Conservation (phyloP, 345 rosid species). For the Kandelia obovata region DNA sequence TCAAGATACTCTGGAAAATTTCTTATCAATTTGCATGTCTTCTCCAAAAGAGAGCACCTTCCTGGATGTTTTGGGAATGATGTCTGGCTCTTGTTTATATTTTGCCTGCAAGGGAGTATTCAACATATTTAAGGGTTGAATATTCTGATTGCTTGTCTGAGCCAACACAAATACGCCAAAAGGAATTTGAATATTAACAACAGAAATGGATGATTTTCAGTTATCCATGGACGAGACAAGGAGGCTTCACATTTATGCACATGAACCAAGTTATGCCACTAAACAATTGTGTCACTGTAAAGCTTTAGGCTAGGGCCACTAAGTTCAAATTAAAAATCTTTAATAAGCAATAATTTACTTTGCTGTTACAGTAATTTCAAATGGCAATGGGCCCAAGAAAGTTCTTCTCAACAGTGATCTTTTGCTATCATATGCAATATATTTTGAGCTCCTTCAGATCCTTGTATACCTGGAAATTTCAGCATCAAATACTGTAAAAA, state of each 20-base stretch:
- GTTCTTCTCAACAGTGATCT: constrained; percentile 4
- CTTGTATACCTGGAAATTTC: constrained; percentile 77
- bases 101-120: constrained; percentile 47
- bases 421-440: background rate
- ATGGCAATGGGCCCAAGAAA: background rate
- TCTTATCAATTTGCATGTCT: constrained; percentile 83
- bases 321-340: background rate
- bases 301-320: background rate
- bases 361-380: background rate
- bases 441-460: background rate
- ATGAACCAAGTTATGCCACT: too few relatives aligned
- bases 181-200: background rate
- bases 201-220: background rate
- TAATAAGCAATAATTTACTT: background rate
- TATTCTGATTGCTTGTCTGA: background rate
- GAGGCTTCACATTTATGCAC: background rate
- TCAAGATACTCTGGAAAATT: constrained; percentile 84
- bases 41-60: constrained; percentile 66
- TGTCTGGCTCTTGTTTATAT: constrained; percentile 55
- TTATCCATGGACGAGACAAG: background rate
- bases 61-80: constrained; percentile 38
- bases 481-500: constrained; percentile 95
- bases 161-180: background rate
- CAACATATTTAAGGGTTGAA: background rate
- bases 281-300: too few relatives aligned